phyloP scores from a whole-genome alignment of 2,329 filamentous ascomycete genomes.

The Botrytis aclada region DNA sequence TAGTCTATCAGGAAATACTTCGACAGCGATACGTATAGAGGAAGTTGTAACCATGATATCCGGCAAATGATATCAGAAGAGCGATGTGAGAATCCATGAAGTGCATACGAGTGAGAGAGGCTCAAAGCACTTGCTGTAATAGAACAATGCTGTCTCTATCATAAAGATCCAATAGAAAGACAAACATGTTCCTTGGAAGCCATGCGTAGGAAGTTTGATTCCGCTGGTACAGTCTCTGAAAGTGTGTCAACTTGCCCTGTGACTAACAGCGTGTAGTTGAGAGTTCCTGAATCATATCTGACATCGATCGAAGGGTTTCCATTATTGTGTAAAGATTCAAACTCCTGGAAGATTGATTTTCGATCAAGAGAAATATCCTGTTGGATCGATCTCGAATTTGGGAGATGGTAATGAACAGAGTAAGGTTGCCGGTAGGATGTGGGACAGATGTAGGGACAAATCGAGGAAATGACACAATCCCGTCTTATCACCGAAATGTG shows the following conservation, averaged over 20 bases:
- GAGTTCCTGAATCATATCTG: not conserved
- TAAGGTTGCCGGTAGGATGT: not conserved
- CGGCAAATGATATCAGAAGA: not conserved
- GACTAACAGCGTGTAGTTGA: not conserved
- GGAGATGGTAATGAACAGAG: not conserved
- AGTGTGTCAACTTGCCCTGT: not conserved
- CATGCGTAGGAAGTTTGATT: not conserved
- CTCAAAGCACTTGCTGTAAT: not conserved
- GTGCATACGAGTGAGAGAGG: not conserved
- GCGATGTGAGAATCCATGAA: not conserved
- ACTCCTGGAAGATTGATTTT: not conserved
- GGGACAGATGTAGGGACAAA: not conserved
- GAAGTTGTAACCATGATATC: not conserved
- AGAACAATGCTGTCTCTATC: not conserved
- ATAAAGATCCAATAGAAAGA: not conserved
- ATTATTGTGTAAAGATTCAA: not conserved
- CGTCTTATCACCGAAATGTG: conserved; percentile 18
- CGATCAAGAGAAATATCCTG: not conserved
- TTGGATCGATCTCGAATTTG: not conserved
- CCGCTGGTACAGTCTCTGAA: not conserved
- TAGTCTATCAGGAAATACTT: not conserved
- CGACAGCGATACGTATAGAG: not conserved
- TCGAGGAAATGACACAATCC: conserved; percentile 8
- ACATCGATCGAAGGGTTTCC: not conserved
- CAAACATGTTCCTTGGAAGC: not conserved